Conservation (phyloP, 495 filamentous ascomycete species). For the Hypomontagnella submonticulosa region DNA sequence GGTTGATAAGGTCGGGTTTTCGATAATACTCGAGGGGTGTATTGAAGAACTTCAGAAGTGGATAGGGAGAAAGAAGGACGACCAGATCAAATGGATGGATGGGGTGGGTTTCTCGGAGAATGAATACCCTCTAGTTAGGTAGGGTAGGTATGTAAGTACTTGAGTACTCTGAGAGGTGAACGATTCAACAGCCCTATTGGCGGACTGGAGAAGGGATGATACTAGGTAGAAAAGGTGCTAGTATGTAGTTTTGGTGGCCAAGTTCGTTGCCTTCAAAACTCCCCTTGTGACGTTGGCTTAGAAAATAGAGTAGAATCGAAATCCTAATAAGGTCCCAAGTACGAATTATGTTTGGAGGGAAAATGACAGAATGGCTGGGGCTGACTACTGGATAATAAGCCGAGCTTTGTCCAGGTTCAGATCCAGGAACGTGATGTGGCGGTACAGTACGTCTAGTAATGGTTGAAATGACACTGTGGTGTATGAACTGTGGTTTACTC, state of each 20-base stretch:
- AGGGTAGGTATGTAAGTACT: background rate
- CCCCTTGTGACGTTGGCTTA: slow-evolving; percentile 11
- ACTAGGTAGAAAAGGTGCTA: slow-evolving; percentile 31
- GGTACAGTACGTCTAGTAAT: slow-evolving; percentile 3
- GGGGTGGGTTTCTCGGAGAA: background rate
- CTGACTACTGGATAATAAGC: slow-evolving; percentile 16
- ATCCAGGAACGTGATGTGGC: slow-evolving; percentile 21
- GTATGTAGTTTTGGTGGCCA: slow-evolving; percentile 27
- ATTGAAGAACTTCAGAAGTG: slow-evolving; percentile 7
- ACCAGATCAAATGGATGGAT: background rate
- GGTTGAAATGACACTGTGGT: background rate
- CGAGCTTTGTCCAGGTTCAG: slow-evolving; percentile 26
- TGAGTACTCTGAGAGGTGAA: too few species aligned
- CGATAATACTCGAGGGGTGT: slow-evolving; percentile 27
- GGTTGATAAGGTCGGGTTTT: slow-evolving; percentile 32
- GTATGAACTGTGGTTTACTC: background rate
- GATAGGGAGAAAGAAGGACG: background rate
- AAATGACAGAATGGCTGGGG: slow-evolving; percentile 2
- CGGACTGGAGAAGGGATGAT: slow-evolving; percentile 9
- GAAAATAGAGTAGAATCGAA: slow-evolving; percentile 20
- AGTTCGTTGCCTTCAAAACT: slow-evolving; percentile 18
- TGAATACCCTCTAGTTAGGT: background rate
- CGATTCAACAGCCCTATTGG: slow-evolving; percentile 15
- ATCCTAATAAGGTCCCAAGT: slow-evolving; percentile 1
- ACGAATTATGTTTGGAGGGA: slow-evolving; percentile 9